Base-by-base conservation (phyloP, 495 filamentous ascomycete species). In the Xylaria scruposa region DNA sequence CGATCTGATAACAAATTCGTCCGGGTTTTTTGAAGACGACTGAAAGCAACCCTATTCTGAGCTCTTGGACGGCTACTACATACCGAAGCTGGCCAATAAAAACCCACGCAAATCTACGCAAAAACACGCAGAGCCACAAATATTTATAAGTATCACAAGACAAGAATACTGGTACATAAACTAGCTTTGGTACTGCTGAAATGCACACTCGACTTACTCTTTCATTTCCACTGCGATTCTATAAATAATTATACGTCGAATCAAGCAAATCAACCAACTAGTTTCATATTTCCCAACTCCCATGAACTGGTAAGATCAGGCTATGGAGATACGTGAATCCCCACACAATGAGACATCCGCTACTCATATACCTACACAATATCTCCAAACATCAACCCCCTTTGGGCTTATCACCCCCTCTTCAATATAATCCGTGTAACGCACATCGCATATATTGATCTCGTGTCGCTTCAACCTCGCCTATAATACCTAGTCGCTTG, bases 301-400 rank as follows among this genome's bases (percentile, higher is more conserved):
- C 58, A 10, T 13, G 33, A 60, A 38, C 58, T n/a, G 6, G 33
- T 38, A 36, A 36, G 13, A n/a, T 59, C 29, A 17, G 8, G 17
- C 54, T 59, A 59, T 59, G 29, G 7, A 6, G n/a, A 36, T 59
- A 21, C 1, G 29, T 59, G 26, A 33, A 12, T 19, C 31, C 26
- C 31, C 15, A 19, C 54, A 59, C 31, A 36, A 59, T 36, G 31
- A 3, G 54, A 36, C 15, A n/a, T 59, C 54, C 15, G 54, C 54
- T 59, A 59, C 33, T 59, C 13, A 59, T 36, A 59, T 59, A n/a
- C n/a, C n/a, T n/a, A 62, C 15, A 19, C 59, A 9, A 19, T 63
- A 44, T 63, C 29, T n/a, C 21, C 6, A 15, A 44, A 19, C 58
- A 21, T 8, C 33, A 21, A 38, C 2, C 17, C 31, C n/a, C 38